A percentile compares a stretch with the other conserved stretches of the same genome.
Evolutionary conservation across 1,284 basidiomycete species (phyloP).

Genomic region (Sanghuangporus sanghuang): DNA sequence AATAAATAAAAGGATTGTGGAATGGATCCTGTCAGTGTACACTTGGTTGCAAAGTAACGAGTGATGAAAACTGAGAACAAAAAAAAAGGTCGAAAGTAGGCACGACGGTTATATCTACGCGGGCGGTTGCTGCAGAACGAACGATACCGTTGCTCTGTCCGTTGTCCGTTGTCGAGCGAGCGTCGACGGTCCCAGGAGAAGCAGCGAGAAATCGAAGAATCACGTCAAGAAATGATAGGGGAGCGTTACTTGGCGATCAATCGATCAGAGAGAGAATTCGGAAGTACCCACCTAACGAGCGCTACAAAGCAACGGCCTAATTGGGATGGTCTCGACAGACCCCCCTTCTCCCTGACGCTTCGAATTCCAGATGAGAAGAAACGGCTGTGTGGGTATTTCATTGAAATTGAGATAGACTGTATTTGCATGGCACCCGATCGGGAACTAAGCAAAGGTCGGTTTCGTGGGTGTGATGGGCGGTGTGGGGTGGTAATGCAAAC

Average conservation of each 20-base stretch:
- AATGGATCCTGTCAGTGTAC: constrained; percentile 10
- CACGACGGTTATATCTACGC: constrained; percentile 2
- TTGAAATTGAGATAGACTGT: background rate
- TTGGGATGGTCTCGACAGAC: background rate
- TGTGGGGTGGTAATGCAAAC: background rate
- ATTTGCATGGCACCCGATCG: constrained; percentile 1
- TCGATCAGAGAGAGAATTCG: background rate
- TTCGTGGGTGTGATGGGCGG: background rate
- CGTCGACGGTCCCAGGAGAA: no score
- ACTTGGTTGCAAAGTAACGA: constrained; percentile 1
- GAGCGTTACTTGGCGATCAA: constrained; percentile 6
- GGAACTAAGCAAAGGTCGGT: background rate
- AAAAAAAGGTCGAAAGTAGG: background rate
- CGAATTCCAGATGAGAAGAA: constrained; percentile 10
- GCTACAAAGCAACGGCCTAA: constrained; percentile 9
- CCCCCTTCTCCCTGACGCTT: constrained; percentile 6
- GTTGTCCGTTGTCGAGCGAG: no score
- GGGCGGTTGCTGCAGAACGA: background rate
- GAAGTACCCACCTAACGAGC: constrained; percentile 9
- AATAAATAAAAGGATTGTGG: background rate
- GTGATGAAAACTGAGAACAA: background rate
- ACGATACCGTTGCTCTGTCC: background rate
- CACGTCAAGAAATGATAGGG: background rate
- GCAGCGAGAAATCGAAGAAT: background rate
- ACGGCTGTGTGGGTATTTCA: constrained; percentile 1